Evolutionary conservation across 179 eudicot genomes (phyloP).

Genomic region (Sideroxylon spinosum): DNA sequence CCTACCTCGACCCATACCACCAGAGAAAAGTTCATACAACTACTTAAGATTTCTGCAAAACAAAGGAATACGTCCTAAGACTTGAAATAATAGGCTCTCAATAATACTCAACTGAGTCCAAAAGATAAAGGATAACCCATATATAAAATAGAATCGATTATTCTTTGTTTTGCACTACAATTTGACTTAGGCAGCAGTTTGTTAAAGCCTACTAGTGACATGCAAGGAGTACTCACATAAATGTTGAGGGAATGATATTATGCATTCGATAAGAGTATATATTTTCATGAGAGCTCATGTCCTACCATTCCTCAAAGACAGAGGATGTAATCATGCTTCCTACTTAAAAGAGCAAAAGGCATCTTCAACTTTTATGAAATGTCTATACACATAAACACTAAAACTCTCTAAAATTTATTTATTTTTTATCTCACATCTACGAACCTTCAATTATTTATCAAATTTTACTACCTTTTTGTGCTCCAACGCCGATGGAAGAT

Average conservation of each 20-base stretch:
- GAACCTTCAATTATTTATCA: too few relatives aligned
- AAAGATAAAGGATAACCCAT: not conserved
- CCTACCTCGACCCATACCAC: conserved; percentile 49
- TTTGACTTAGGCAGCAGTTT: not conserved
- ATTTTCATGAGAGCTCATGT: not conserved
- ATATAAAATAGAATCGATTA: too few relatives aligned
- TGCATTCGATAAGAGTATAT: too few relatives aligned
- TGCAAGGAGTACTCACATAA: not conserved
- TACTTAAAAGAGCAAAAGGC: not conserved
- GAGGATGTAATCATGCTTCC: not conserved
- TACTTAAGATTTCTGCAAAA: not conserved
- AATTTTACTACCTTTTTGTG: too few relatives aligned
- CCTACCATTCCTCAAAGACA: not conserved
- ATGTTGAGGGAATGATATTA: too few relatives aligned
- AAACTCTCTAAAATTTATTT: too few relatives aligned
- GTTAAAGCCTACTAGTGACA: not conserved
- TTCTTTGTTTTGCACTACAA: not conserved
- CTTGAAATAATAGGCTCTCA: not conserved
- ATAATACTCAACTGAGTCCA: not conserved
- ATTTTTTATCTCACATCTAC: too few relatives aligned
- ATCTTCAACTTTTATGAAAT: not conserved
- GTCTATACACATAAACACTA: too few relatives aligned
- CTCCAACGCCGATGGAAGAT: too few relatives aligned
- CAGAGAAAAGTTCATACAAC: conserved; percentile 3
- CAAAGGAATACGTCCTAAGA: not conserved